Percentiles rank a stretch among this genome's conserved stretches.
Evolutionary conservation across 2,329 filamentous ascomycete genomes (phyloP).

Genomic region (Pseudocercospora eumusae): DNA sequence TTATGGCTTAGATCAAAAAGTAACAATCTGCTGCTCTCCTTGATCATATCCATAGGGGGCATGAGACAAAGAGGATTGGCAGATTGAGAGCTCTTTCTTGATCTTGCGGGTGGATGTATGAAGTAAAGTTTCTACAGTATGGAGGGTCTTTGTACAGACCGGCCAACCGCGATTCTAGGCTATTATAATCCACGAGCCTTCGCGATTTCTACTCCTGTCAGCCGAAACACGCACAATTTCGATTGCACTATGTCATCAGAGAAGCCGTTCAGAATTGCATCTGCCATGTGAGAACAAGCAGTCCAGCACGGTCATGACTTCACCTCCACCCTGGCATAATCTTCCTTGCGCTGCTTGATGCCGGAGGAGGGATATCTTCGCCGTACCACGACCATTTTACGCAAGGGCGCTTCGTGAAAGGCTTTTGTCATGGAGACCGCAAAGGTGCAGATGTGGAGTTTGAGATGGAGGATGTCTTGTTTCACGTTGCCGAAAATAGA

Average conservation of each 20-base stretch:
- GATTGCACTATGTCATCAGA: no score
- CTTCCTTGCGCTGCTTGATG: background rate
- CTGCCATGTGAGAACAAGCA: no score
- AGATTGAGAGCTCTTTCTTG: no score
- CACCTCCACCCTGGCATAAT: background rate
- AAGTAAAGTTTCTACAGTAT: background rate
- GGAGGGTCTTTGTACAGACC: background rate
- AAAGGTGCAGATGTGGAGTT: conserved; percentile 6
- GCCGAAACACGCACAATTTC: background rate
- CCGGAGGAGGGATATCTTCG: background rate
- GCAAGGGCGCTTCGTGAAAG: conserved; percentile 4
- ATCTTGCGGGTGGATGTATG: no score
- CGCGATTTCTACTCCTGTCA: no score
- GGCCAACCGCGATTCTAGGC: background rate
- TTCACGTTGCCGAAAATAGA: background rate
- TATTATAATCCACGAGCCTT: no score
- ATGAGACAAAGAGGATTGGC: no score
- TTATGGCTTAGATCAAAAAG: background rate
- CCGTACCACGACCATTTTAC: background rate
- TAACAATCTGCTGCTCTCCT: background rate
- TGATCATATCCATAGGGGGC: no score
- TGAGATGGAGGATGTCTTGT: background rate
- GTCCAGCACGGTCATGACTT: no score
- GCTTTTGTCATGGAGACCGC: conserved; percentile 13
- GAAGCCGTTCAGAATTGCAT: no score